phyloP scores from a whole-genome alignment of 148 eudicot species.

The Simmondsia chinensis region DNA sequence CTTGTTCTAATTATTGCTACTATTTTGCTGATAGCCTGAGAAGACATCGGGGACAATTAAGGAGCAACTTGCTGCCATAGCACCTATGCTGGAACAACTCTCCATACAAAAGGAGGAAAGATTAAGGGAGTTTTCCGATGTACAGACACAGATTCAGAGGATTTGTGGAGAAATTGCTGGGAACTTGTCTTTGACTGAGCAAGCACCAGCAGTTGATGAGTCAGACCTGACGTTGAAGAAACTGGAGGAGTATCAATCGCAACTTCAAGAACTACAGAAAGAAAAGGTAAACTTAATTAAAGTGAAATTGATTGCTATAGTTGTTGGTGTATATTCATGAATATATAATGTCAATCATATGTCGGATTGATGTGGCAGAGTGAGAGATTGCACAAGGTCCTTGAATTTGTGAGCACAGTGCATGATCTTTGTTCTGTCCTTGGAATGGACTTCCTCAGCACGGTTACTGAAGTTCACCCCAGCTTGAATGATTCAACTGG shows the following conservation, averaged over 20 bases:
- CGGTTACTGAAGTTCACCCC: conserved; percentile 95
- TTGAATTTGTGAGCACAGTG: conserved; percentile 90
- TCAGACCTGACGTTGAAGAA: conserved; percentile 76
- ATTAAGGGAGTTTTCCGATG: conserved; percentile 64
- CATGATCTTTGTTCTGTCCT: conserved; percentile 98
- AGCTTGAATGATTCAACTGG: conserved; percentile 84
- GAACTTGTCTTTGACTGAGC: conserved; percentile 33
- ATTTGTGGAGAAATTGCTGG: conserved; percentile 88
- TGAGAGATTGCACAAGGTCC: conserved; percentile 93
- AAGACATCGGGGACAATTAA: conserved; percentile 88
- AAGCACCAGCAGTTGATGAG: conserved; percentile 66
- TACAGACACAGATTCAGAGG: conserved; percentile 80
- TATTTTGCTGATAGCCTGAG: conserved; percentile 61
- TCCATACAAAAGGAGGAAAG: conserved; percentile 83
- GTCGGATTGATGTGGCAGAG: conserved; percentile 47
- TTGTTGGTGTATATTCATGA: neutral
- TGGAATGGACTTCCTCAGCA: conserved; percentile 88
- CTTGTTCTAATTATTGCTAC: no score
- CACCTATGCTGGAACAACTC: conserved; percentile 77
- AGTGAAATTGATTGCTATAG: neutral
- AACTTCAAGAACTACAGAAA: conserved; percentile 91
- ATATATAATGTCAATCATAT: conserved; percentile 1
- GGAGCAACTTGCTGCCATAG: conserved; percentile 88
- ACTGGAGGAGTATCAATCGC: conserved; percentile 78
- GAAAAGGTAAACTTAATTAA: conserved; percentile 53